These are phyloP conservation scores for Stromatinia cepivora DNA, from an alignment of 2,329 filamentous ascomycete species.

Conservation along the genomic window DNA sequence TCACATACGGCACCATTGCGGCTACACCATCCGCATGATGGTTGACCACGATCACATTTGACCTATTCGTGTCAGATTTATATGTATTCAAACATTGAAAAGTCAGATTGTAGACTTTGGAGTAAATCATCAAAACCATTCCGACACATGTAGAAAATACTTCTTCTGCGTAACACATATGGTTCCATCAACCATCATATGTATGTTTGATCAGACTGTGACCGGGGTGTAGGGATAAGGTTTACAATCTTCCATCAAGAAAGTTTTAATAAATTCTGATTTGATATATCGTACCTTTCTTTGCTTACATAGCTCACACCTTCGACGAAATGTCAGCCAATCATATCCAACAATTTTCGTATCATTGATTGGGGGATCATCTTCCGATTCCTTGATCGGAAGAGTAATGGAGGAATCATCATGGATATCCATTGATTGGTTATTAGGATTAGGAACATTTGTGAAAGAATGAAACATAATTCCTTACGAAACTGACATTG, in stretches of 20 bases:
- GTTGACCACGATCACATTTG: conserved; percentile 75
- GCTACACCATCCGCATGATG: conserved; percentile 67
- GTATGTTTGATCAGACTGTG: not conserved
- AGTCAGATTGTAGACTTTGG: not conserved
- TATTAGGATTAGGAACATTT: conserved; percentile 22
- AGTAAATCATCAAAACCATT: not conserved
- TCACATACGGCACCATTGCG: conserved; percentile 64
- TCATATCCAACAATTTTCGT: conserved; percentile 29
- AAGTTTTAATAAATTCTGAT: not conserved
- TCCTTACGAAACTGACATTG: conserved; percentile 52
- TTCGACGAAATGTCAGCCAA: conserved; percentile 45
- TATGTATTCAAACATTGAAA: not conserved
- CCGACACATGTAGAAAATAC: conserved; percentile 4
- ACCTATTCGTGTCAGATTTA: conserved; percentile 49
- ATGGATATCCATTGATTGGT: not conserved
- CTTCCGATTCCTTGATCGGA: conserved; percentile 26
- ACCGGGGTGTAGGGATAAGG: not conserved
- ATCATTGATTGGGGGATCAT: conserved; percentile 23
- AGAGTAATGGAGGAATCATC: conserved; percentile 26
- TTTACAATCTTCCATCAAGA: not conserved
- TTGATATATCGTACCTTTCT: conserved; percentile 60
- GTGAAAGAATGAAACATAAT: conserved; percentile 37
- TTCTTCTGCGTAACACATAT: not conserved
- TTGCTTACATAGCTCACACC: conserved; percentile 77
- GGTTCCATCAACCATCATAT: not conserved